Base-by-base conservation (phyloP, 2,329 filamentous ascomycete genomes). In the Xylariaceae sp. region DNA sequence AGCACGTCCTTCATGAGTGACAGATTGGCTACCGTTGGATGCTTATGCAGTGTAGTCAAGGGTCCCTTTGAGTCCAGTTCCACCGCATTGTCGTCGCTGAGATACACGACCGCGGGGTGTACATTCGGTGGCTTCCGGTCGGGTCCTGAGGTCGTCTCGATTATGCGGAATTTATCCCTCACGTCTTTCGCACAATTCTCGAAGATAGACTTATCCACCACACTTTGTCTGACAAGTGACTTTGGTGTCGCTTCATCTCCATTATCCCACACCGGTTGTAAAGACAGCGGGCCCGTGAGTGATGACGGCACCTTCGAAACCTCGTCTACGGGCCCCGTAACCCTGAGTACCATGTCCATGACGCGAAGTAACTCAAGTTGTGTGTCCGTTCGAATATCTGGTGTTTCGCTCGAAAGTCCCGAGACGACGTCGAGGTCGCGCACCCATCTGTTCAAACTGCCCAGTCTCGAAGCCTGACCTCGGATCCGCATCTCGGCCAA, bases 371-470 rank as follows among this genome's bases (percentile, higher is more conserved):
- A 71, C 47, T 85, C 78, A 33, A 75, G 67, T 11, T 83, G 78
- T 40, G 70, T 72, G 2, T 64, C 58, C 0, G 72, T 71, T 33
- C 77, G 71, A 46, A 41, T 69, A 66, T 2, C 73, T 73, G 2
- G 78, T 70, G 46, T 78, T 72, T 18, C 81, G 80, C 3, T 53
- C 6, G 81, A 81, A 7, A 87, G 68, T 1, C 83, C 83, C 56
- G 81, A 85, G 44, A 87, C 80, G 19, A 87, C 80, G 58, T 88
- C 85, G 22, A 88, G 70, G 60, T 87, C 84, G 49, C 85, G 77
- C 5, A 88, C 85, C 85, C 85, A 89, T 49, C 85, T 80, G 64
- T 84, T 87, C 7, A 88, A 67, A 1, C 85, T 83, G 17, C 85
- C 85, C 0, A 88, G 68, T 57, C 86, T 86, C 0, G 85, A 85